Evolutionary conservation across 2,329 filamentous ascomycete species (phyloP), one percentile per base, ranked within the genome.

Genomic region (Penicillium capsulatum): DNA sequence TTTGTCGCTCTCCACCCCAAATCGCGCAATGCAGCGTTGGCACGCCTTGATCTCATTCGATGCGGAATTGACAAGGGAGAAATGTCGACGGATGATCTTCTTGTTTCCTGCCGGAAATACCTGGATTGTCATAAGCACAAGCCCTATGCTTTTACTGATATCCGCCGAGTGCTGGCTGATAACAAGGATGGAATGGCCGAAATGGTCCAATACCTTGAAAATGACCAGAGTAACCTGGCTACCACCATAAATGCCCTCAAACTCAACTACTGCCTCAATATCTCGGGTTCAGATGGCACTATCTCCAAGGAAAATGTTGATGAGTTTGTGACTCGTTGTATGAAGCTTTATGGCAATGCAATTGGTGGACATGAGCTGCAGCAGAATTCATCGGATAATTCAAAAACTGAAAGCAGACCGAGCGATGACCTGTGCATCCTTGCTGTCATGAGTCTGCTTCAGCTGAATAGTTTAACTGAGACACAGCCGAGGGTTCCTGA

Each of bases 111-210:
- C 38, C 56, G 64, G 38, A 46, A 56, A 28, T 72, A 72, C 48
- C 67, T 67, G 40, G 55, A 68, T 26, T 49, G 48, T 6, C 67
- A 67, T 45, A 63, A 63, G 11, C 54, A 55, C 31, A 73, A 71
- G 42, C 55, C 67, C 15, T 70, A 69, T 46, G 70, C 68, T 41
- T 73, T 72, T 36, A 57, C 60, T 36, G 71, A 73, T 45, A 44
- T 73, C 16, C 57, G 59, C 41, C 56, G 51, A 30, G 64, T 69
- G 37, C 34, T 66, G 3, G 46, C 48, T 29, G 50, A 45, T 19
- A 50, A 65, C 28, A 55, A 56, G 24, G 38, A 48, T 10, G 40
- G 45, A 2, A 40, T 61, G 39, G 38, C 47, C 6, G 48, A 57
- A n/a, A 57, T 65, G 34, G 38, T 60, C 2, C 42, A 56, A 17